phyloP scores from a whole-genome alignment of 2,329 filamentous ascomycete genomes.

The Blumeria graminis region DNA sequence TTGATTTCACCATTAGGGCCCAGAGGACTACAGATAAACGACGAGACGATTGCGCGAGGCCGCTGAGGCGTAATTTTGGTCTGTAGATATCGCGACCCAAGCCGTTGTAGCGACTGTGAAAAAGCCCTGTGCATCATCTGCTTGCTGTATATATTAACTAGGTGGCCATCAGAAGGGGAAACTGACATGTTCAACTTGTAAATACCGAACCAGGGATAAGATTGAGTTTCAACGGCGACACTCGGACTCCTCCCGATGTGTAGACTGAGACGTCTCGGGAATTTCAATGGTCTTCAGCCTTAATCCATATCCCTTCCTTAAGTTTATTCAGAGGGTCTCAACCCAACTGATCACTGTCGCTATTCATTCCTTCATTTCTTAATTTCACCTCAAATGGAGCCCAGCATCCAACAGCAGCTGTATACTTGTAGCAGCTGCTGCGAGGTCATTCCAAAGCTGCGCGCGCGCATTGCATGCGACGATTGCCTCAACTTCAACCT shows the following conservation, averaged over 20 bases:
- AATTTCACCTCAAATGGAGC: not conserved
- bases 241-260: no score
- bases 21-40: constrained; percentile 18
- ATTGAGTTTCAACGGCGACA: no score
- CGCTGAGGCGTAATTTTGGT: not conserved
- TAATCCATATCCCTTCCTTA: no score
- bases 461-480: constrained; percentile 6
- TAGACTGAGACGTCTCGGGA: no score
- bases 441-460: constrained; percentile 2
- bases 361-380: no score
- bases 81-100: not conserved
- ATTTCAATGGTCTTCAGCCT: no score
- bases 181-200: no score
- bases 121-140: not conserved
- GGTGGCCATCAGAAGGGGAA: not conserved
- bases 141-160: not conserved
- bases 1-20: constrained; percentile 14
- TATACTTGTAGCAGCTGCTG: constrained; percentile 5
- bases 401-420: constrained; percentile 1
- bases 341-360: no score
- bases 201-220: no score
- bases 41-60: constrained; percentile 17
- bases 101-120: not conserved
- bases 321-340: no score
- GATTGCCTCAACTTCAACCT: constrained; percentile 7